Base-by-base conservation (phyloP, 2,329 filamentous ascomycete species). In the Epichloe hybrida region DNA sequence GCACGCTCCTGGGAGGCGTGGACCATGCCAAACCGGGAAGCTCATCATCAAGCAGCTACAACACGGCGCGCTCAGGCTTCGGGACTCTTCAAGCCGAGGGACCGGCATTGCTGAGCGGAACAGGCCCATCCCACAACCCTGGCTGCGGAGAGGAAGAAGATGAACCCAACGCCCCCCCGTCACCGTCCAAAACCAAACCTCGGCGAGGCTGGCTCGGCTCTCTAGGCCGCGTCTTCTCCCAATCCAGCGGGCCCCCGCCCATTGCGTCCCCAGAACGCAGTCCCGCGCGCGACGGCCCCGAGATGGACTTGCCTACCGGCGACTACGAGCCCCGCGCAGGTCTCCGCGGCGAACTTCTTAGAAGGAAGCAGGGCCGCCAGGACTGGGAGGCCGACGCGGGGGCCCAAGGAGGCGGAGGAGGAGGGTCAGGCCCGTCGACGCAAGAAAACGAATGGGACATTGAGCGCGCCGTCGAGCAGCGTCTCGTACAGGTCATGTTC, bases 401-500 rank as follows among this genome's bases (percentile, higher is more conserved):
- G 31, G 51, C 6, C 6, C n/a, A 36, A 59, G 61, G 48, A 59
- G 61, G 48, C 63, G 58, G 62, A 50, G 60, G 62, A 50, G 60
- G 69, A 49, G 66, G 11, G 12, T 4, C 3, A n/a, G 20, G n/a
- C 8, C 13, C 53, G 58, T 45, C 60, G 62, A 37, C 69, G 71
- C 35, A n/a, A 20, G 80, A 84, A 50, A 82, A 80, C 64, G 84
- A 88, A 50, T 87, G 85, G 85, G 86, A 89, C 58, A 79, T 90
- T 39, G 86, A 90, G 63, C 73, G 76, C 50, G 84, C 85, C 2
- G 78, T 84, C 1, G 82, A 88, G 67, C 77, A 77, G 52, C 70
- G 84, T 21, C 72, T 86, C 8, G 85, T 90, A 54, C 86, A 90
- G 65, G 79, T 88, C 61, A 93, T 95, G 79, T 97, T 95, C 66